Conservation (phyloP, 129 eudicot species). For the Flaveria ramosissima region DNA sequence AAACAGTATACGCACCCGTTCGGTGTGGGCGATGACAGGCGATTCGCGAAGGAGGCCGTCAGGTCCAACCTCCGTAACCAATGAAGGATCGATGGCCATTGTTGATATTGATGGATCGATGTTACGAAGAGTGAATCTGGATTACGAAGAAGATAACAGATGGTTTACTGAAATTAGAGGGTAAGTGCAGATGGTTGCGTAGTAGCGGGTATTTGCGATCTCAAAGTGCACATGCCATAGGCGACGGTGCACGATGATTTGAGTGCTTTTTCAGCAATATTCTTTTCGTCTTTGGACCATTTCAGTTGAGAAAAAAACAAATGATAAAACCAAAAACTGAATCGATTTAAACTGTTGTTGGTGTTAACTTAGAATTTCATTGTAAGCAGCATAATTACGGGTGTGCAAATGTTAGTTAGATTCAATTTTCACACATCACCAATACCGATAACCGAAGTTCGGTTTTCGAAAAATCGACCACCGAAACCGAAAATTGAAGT, state of each 20-base stretch:
- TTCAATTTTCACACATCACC: no score
- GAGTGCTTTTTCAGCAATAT: neutral
- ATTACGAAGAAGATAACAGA: conserved; percentile 12
- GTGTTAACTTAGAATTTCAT: no score
- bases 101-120: neutral
- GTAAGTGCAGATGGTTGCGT: neutral
- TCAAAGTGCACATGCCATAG: conserved; percentile 30
- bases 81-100: conserved; percentile 49
- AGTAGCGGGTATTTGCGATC: neutral
- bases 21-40: conserved; percentile 91
- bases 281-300: neutral
- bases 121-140: neutral
- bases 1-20: conserved; percentile 50
- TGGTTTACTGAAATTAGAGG: conserved; percentile 25
- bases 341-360: no score
- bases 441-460: no score
- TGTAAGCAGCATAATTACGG: no score
- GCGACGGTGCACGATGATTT: conserved; percentile 20
- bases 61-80: conserved; percentile 77
- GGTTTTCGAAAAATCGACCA: no score
- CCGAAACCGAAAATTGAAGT: no score
- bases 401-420: no score
- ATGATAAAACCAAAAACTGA: no score
- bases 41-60: conserved; percentile 84
- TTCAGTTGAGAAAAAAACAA: no score